A percentile compares a stretch with the other conserved stretches of the same genome.
phyloP scores from a whole-genome alignment of 139 green algal genomes.

The Chlorella sp. region DNA sequence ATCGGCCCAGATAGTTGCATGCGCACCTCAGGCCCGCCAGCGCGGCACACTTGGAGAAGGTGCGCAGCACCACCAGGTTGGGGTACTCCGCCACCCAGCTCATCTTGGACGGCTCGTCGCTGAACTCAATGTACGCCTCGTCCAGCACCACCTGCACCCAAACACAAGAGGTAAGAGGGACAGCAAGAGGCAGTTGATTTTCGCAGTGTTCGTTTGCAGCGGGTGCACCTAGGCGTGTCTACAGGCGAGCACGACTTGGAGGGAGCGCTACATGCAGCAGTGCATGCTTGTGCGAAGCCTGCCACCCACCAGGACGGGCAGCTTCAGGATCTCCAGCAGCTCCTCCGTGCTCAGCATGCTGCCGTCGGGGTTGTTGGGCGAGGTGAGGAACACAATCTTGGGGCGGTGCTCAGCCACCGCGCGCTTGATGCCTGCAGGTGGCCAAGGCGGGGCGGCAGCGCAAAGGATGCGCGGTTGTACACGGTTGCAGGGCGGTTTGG shows the following conservation, averaged over 20 bases:
- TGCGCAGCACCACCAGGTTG: constrained; percentile 98
- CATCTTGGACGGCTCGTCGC: constrained; percentile 64
- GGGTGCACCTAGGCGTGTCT: too few relatives aligned
- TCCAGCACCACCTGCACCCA: constrained; percentile 88
- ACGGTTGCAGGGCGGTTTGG: too few relatives aligned
- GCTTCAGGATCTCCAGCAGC: constrained; percentile 77
- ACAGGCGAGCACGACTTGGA: too few relatives aligned
- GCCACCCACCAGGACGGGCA: constrained; percentile 83
- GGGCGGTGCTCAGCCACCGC: constrained; percentile 85
- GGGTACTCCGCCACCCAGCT: constrained; percentile 76
- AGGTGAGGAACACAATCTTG: constrained; percentile 99
- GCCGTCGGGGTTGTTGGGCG: constrained; percentile 99
- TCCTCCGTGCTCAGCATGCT: constrained; percentile 87
- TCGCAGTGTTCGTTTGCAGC: too few relatives aligned
- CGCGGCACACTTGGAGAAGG: constrained; percentile 96
- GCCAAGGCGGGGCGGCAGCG: too few relatives aligned
- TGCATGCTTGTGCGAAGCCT: too few relatives aligned
- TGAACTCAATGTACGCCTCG: constrained; percentile 99
- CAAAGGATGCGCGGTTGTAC: too few relatives aligned
- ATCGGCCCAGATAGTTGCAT: too few relatives aligned
- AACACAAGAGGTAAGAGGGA: too few relatives aligned
- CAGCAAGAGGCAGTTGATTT: too few relatives aligned
- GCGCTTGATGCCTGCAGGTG: constrained; percentile 57
- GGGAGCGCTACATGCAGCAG: too few relatives aligned
- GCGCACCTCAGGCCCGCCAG: constrained; percentile 71